A percentile compares a stretch with the other conserved stretches of the same genome.
Evolutionary conservation across 2,329 filamentous ascomycete species (phyloP).

Genomic region (Colletotrichum neosansevieriae): DNA sequence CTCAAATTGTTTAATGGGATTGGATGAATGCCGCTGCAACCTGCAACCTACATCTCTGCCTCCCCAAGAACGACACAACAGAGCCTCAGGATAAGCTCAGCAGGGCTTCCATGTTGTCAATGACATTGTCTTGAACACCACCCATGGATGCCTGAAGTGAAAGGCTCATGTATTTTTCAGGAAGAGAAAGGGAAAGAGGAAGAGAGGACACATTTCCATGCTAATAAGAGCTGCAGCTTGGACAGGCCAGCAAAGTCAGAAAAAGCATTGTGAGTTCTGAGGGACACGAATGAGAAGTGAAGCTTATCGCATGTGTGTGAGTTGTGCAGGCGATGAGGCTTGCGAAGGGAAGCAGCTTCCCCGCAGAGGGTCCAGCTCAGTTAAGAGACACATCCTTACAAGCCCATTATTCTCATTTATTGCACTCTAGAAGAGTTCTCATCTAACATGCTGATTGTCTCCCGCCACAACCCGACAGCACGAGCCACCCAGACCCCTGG

Average conservation of each 20-base stretch:
- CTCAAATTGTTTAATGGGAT: neutral
- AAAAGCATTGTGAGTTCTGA: constrained; percentile 11
- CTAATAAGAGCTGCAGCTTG: neutral
- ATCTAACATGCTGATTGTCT: neutral
- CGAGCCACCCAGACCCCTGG: constrained; percentile 29
- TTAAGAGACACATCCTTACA: neutral
- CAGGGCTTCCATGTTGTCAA: neutral
- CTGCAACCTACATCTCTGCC: constrained; percentile 9
- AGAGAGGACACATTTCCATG: neutral
- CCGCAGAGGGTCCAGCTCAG: neutral
- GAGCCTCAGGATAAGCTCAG: neutral
- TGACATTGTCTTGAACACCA: neutral
- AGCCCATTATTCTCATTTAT: no score
- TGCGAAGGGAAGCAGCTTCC: neutral
- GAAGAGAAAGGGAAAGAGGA: neutral
- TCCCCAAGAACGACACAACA: neutral
- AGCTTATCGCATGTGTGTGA: constrained; percentile 30
- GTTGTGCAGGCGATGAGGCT: constrained; percentile 27
- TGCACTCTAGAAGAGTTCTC: neutral
- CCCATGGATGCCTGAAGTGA: no score
- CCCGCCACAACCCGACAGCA: constrained; percentile 21
- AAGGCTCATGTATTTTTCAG: neutral
- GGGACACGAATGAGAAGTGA: constrained; percentile 32
- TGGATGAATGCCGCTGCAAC: constrained; percentile 1
- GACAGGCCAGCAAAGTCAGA: neutral